A percentile compares a stretch with the other conserved stretches of the same genome.
phyloP scores from a whole-genome alignment of 2,329 filamentous ascomycete genomes.

The Xenosphaeropsis pyriputrescens region DNA sequence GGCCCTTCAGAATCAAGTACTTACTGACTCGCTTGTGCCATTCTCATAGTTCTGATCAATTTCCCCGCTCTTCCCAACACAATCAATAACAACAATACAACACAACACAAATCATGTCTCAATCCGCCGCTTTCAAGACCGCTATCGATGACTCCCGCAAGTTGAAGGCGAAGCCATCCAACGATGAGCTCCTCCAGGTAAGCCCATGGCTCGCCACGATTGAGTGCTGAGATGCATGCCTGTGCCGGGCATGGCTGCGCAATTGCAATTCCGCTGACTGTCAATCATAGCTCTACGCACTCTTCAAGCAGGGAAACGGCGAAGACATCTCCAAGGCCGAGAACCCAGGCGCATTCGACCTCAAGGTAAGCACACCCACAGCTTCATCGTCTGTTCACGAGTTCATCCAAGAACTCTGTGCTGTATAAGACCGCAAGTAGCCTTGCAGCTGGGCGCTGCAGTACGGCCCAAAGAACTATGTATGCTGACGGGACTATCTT shows the following conservation, averaged over 20 bases:
- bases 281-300: constrained; percentile 20
- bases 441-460: too few relatives aligned
- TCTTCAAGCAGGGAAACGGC: constrained; percentile 23
- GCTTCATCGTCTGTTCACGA: too few relatives aligned
- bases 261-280: constrained; percentile 8
- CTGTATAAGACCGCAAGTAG: too few relatives aligned
- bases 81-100: too few relatives aligned
- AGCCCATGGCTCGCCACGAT: neutral
- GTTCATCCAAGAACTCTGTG: too few relatives aligned
- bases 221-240: neutral
- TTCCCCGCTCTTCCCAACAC: too few relatives aligned
- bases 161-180: constrained; percentile 47
- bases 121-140: constrained; percentile 28
- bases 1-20: too few relatives aligned
- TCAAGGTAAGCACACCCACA: too few relatives aligned
- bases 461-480: too few relatives aligned
- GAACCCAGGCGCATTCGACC: constrained; percentile 8
- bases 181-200: constrained; percentile 41
- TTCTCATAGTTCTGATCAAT: too few relatives aligned
- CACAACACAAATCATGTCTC: too few relatives aligned
- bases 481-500: constrained; percentile 27
- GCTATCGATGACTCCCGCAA: constrained; percentile 51
- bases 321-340: constrained; percentile 21
- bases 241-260: neutral
- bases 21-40: too few relatives aligned